Conservation (phyloP, 306 rosid species). For the Corylus avellana region DNA sequence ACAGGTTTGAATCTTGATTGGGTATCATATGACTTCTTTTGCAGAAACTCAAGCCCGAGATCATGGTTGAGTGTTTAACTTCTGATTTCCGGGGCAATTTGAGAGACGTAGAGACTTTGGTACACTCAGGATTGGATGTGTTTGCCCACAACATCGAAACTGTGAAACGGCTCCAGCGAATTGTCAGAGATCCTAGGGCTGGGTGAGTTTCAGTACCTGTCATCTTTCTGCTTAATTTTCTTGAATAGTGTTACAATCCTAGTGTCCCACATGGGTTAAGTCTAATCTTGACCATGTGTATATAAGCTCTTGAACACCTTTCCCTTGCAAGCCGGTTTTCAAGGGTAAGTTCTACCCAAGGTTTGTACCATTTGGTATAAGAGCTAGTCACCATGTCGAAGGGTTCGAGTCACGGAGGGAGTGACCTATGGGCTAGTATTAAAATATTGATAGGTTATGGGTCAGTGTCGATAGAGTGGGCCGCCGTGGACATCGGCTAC, state of each 20-base stretch:
- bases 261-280: no score
- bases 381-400: no score
- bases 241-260: background rate
- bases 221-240: conserved; percentile 1
- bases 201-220: conserved; percentile 57
- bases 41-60: conserved; percentile 85
- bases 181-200: conserved; percentile 97
- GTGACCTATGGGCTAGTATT: no score
- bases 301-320: no score
- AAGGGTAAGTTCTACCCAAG: no score
- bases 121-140: conserved; percentile 86
- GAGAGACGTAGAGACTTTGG: conserved; percentile 72
- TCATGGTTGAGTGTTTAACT: conserved; percentile 95
- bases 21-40: conserved; percentile 22
- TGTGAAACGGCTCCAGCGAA: conserved; percentile 89
- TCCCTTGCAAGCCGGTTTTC: no score
- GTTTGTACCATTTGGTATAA: no score
- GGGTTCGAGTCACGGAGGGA: no score
- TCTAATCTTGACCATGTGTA: no score
- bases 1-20: background rate
- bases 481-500: no score
- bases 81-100: conserved; percentile 94
- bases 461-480: no score
- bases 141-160: conserved; percentile 97
- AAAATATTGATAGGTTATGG: no score